Evolutionary conservation across 768 basidiomycete species (phyloP), one percentile per base, ranked within the genome.

Genomic region (Hemileccinum impolitum): DNA sequence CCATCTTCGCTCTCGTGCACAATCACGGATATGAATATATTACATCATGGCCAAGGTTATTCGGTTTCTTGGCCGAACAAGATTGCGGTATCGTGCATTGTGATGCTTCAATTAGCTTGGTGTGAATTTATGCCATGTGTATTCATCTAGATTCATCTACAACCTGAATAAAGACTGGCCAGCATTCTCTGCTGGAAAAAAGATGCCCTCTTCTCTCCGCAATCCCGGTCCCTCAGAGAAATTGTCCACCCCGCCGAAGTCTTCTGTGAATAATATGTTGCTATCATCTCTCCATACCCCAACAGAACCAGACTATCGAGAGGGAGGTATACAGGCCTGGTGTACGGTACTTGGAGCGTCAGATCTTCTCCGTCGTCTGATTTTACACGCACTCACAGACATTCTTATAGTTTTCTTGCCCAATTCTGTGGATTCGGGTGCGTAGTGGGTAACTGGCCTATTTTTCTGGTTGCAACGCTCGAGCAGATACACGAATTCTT

Each of bases 401-500:
- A 6, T 45, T 28, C 10, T 28, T 6, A n/a, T 14, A 66, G 64
- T 9, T 66, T 66, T 34, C 50, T 65, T 34, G 52, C 32, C 2
- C 56, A 61, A 31, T 59, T 66, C 19, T 59, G 60, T 42, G 55
- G 59, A 45, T 66, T 36, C 28, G 64, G 64, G 64, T 55, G 36
- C 6, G 64, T 40, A n/a, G 4, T 10, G 2, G 2, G 9, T 3
- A 45, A 36, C 5, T 12, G 8, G 11, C 19, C 1, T 4, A 1
- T 13, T 19, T 25, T 3, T n/a, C 4, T 43, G 6, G 25, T 23
- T 0, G 46, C 48, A 9, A 48, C 17, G 13, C n/a, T 7, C 23
- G 11, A 30, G 5, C 15, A 59, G 57, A 8, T 65, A 66, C 41
- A 37, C 40, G 1, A 40, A 1, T 34, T 17, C 63, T 8, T 65